Evolutionary conservation across 768 basidiomycete species (phyloP).

Genomic region (Russula dissimulans): DNA sequence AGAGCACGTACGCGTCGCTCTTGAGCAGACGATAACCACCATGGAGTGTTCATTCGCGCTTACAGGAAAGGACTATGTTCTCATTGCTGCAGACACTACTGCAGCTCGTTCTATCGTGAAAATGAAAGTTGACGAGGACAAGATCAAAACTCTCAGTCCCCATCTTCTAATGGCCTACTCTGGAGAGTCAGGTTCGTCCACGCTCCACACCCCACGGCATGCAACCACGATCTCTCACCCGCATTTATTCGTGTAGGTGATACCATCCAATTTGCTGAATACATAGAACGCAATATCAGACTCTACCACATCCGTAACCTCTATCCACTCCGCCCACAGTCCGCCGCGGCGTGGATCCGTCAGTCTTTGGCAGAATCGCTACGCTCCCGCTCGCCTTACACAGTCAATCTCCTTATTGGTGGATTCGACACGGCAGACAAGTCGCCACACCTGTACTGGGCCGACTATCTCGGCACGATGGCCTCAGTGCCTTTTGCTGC

Average conservation of each 20-base stretch:
- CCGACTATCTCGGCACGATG: constrained; percentile 91
- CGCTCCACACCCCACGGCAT: neutral
- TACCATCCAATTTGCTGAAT: constrained; percentile 95
- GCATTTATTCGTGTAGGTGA: constrained; percentile 49
- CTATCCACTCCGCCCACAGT: constrained; percentile 79
- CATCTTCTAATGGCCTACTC: constrained; percentile 93
- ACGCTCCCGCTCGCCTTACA: constrained; percentile 79
- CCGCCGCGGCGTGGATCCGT: constrained; percentile 94
- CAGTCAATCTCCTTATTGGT: constrained; percentile 87
- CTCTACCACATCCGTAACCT: constrained; percentile 93
- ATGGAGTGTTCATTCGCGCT: constrained; percentile 93
- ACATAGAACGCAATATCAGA: constrained; percentile 89
- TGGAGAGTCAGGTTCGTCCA: constrained; percentile 73
- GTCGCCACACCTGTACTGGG: constrained; percentile 82
- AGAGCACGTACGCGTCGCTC: neutral
- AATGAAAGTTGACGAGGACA: constrained; percentile 96
- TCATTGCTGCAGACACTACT: constrained; percentile 86
- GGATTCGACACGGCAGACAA: constrained; percentile 78
- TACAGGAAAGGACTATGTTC: constrained; percentile 87
- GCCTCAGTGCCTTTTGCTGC: constrained; percentile 86
- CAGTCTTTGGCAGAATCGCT: constrained; percentile 81
- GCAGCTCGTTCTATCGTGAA: constrained; percentile 89
- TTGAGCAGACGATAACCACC: neutral
- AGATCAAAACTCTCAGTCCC: constrained; percentile 84
- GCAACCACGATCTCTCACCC: neutral